Conservation (phyloP, 2,329 filamentous ascomycete genomes). For the Cordyceps fumosorosea region DNA sequence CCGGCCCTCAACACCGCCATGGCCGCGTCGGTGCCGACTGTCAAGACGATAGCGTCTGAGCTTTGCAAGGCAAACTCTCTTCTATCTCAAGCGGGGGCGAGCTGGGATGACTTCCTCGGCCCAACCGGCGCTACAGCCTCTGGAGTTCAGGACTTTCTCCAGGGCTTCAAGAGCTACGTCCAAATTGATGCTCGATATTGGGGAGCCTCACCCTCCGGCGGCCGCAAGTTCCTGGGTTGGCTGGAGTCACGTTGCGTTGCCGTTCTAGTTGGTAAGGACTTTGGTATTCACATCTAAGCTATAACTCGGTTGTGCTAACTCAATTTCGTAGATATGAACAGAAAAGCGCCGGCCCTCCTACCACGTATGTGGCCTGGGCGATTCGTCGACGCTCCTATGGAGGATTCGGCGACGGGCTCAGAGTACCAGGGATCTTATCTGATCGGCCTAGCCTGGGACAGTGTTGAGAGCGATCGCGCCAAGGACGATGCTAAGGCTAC, state of each 20-base stretch:
- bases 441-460: slow-evolving; percentile 44
- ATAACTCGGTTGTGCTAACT: background rate
- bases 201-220: slow-evolving; percentile 49
- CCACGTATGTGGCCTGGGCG: slow-evolving; percentile 57
- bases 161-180: slow-evolving; percentile 46
- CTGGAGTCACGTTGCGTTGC: slow-evolving; percentile 53
- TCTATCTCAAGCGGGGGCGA: slow-evolving; percentile 28
- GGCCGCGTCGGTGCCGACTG: slow-evolving; percentile 46
- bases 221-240: slow-evolving; percentile 54
- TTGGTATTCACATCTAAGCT: slow-evolving; percentile 1
- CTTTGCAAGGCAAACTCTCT: slow-evolving; percentile 39
- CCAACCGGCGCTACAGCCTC: background rate
- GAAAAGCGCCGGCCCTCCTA: slow-evolving; percentile 42
- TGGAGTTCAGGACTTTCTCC: slow-evolving; percentile 43
- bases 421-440: slow-evolving; percentile 58
- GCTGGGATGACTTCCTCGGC: slow-evolving; percentile 39
- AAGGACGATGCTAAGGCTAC: slow-evolving; percentile 37
- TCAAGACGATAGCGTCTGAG: slow-evolving; percentile 45
- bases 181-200: slow-evolving; percentile 60
- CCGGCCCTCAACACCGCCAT: slow-evolving; percentile 55
- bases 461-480: slow-evolving; percentile 19
- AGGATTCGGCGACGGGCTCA: slow-evolving; percentile 20
- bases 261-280: slow-evolving; percentile 48
- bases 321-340: slow-evolving; percentile 40
- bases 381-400: slow-evolving; percentile 37